phyloP scores from a whole-genome alignment of 2,329 filamentous ascomycete species.

The Aureobasidium leucospermi region DNA sequence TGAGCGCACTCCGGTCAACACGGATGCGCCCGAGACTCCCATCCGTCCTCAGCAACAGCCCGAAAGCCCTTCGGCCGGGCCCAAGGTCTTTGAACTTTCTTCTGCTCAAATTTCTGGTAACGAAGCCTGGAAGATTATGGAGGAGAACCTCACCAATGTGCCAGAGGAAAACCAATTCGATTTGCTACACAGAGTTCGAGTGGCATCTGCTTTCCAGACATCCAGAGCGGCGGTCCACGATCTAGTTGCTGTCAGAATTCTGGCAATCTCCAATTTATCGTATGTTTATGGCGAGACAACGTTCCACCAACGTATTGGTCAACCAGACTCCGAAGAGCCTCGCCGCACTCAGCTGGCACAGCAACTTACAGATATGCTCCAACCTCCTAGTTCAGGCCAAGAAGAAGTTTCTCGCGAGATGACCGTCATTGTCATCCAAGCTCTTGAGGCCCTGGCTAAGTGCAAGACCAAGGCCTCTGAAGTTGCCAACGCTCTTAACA shows the following conservation, averaged over 20 bases:
- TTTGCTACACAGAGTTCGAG: slow-evolving; percentile 71
- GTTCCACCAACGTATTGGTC: slow-evolving; percentile 81
- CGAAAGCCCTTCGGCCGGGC: slow-evolving; percentile 33
- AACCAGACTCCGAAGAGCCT: slow-evolving; percentile 82
- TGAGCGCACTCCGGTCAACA: slow-evolving; percentile 20
- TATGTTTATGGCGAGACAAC: slow-evolving; percentile 77
- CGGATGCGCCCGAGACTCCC: slow-evolving; percentile 22
- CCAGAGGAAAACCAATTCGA: slow-evolving; percentile 73
- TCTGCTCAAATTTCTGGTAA: slow-evolving; percentile 37
- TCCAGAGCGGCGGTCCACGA: slow-evolving; percentile 62
- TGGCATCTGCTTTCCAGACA: slow-evolving; percentile 69
- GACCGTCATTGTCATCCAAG: slow-evolving; percentile 72
- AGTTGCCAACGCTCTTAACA: slow-evolving; percentile 82
- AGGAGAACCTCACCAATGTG: slow-evolving; percentile 48
- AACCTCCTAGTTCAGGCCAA: slow-evolving; percentile 66
- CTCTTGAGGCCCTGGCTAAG: slow-evolving; percentile 78
- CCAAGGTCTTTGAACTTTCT: slow-evolving; percentile 58
- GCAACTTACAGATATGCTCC: slow-evolving; percentile 85
- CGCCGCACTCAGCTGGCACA: slow-evolving; percentile 83
- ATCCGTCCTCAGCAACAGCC: slow-evolving; percentile 21
- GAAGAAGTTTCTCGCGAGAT: slow-evolving; percentile 63
- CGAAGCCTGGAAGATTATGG: slow-evolving; percentile 36
- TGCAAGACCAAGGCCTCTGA: slow-evolving; percentile 71
- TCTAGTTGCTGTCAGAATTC: slow-evolving; percentile 68
- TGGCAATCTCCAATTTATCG: slow-evolving; percentile 84